Conservation (phyloP, 495 filamentous ascomycete species). For the Talaromyces borbonicus region DNA sequence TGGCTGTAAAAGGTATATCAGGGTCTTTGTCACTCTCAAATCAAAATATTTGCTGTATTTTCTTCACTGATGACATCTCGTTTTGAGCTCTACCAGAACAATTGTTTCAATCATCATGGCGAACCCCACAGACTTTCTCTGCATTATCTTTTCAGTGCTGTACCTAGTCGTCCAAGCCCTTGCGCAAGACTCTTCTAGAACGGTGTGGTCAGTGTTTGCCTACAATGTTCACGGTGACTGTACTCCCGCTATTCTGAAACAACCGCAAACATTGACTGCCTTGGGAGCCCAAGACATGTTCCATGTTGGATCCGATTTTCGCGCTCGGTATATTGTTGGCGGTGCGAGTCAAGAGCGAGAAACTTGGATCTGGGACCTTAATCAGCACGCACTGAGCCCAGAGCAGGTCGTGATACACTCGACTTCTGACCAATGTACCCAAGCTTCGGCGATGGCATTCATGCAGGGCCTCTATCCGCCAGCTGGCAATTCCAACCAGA, state of each 20-base stretch:
- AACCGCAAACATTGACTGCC: constrained; percentile 46
- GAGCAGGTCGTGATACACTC: constrained; percentile 37
- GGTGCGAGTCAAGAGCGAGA: constrained; percentile 15
- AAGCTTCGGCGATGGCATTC: constrained; percentile 61
- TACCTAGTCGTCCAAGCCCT: background rate
- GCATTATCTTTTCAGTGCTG: background rate
- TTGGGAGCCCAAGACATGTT: constrained; percentile 60
- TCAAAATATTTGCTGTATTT: background rate
- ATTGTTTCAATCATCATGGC: background rate
- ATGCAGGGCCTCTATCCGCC: constrained; percentile 79
- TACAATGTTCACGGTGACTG: constrained; percentile 68
- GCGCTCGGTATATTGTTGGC: constrained; percentile 44
- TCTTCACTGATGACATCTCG: background rate
- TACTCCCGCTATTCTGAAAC: constrained; percentile 46
- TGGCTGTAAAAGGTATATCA: background rate
- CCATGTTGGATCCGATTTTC: constrained; percentile 50
- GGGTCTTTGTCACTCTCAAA: background rate
- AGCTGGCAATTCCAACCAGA: constrained; percentile 19
- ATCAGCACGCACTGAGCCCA: constrained; percentile 32
- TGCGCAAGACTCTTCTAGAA: constrained; percentile 34
- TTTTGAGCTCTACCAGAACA: background rate
- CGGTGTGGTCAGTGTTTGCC: constrained; percentile 57
- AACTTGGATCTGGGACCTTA: constrained; percentile 31
- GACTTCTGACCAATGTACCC: constrained; percentile 37
- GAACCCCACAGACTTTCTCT: background rate